Evolutionary conservation across 441 rosid genomes (phyloP), one percentile per base, ranked within the genome.

Genomic region (Pelargonium australe): DNA sequence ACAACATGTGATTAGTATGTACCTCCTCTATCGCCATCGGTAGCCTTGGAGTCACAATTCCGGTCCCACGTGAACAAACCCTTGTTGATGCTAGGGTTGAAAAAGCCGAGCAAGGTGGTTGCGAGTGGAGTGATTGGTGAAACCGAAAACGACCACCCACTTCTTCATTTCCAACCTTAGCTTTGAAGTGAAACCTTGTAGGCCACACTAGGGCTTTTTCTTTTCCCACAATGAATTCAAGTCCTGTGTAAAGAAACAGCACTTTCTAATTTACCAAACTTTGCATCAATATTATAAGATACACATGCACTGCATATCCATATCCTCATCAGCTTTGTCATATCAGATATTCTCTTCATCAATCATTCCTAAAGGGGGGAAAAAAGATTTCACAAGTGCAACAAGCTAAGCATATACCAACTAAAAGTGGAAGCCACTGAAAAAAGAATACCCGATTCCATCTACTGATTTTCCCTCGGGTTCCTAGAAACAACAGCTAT

Each of bases 111-210:
- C 37, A 34, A 34, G 37, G 37, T 34, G 37, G 37, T 34, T 34
- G 37, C 37, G 37, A 34, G 37, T 34, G 37, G 37, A 34, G 37
- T 34, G 37, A 34, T 34, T 34, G 37, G 37, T 34, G 37, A 34
- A 34, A 3, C 37, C 37, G 37, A 34, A 34, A 34, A 34, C 37
- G 5, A 34, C 37, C 37, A 34, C 37, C 37, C 37, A 34, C 37
- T 34, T 34, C 5, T 34, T 34, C 37, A 34, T 34, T 34, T 34
- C 60, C 16, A 53, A 19, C 60, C 60, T 53, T 53, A n/a, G 60
- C 60, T 53, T 53, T 4, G 60, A 53, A 53, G 60, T 53, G 60
- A 53, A 14, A 11, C 60, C 60, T n/a, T 53, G 60, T 53, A 53
- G 60, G 60, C 60, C 60, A 53, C 37, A 34, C 37, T 34, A 34